phyloP scores from a whole-genome alignment of 345 rosid genomes.

The Euphorbia pulcherrima region DNA sequence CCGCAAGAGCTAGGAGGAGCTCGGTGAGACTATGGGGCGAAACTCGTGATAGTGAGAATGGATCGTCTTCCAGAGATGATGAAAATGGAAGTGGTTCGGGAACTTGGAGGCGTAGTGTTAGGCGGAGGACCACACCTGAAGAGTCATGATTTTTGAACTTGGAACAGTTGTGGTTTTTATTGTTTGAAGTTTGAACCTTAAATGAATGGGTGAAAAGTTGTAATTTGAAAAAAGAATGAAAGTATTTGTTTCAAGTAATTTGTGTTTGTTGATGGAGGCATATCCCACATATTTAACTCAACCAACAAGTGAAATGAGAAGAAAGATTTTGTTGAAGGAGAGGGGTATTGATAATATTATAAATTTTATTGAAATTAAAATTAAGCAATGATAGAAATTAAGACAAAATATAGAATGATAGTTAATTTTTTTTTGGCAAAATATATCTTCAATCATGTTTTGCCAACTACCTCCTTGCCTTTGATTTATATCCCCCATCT shows the following conservation, averaged over 20 bases:
- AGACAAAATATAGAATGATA: no score
- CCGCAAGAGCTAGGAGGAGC: conserved; percentile 72
- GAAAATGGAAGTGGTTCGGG: conserved; percentile 54
- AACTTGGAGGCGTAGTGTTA: conserved; percentile 38
- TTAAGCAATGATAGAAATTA: no score
- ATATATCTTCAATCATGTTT: no score
- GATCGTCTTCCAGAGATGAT: conserved; percentile 66
- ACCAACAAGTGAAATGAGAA: neutral
- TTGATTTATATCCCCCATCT: no score
- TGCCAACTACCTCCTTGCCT: no score
- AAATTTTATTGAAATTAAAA: no score
- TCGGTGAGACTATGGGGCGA: conserved; percentile 79
- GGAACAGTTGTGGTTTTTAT: conserved; percentile 12
- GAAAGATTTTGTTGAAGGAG: neutral
- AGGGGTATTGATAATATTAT: conserved; percentile 1
- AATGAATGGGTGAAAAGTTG: conserved; percentile 19
- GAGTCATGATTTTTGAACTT: conserved; percentile 27
- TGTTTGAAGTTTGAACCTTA: conserved; percentile 26
- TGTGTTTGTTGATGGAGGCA: conserved; percentile 3
- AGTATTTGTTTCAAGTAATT: neutral
- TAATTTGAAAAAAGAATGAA: conserved; percentile 26
- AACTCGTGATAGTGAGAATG: conserved; percentile 63
- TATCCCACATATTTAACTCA: neutral
- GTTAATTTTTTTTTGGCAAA: no score
- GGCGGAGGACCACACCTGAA: conserved; percentile 48